Conservation (phyloP, 2,329 filamentous ascomycete genomes). For the Helotiales sp. region DNA sequence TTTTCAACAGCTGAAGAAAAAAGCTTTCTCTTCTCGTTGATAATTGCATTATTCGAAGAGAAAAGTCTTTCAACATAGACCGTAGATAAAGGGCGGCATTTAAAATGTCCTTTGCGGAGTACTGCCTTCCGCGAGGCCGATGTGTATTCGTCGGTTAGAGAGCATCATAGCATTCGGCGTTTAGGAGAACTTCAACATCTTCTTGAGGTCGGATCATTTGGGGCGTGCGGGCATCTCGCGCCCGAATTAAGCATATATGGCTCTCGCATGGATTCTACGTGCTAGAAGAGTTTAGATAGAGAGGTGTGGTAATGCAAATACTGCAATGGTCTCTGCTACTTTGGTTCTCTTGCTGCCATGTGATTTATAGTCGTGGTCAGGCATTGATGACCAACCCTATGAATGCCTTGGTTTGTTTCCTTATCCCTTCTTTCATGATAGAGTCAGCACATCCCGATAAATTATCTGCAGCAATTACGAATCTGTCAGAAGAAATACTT, state of each 20-base stretch:
- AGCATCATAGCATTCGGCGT: constrained; percentile 37
- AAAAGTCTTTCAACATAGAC: constrained; percentile 41
- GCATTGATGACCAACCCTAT: no score
- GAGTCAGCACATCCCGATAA: no score
- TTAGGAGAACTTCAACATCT: constrained; percentile 40
- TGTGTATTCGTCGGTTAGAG: constrained; percentile 25
- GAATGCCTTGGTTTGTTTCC: no score
- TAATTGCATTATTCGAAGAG: constrained; percentile 19
- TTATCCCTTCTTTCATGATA: no score
- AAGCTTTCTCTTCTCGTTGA: constrained; percentile 24
- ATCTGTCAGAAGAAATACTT: no score
- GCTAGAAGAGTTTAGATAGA: constrained; percentile 38
- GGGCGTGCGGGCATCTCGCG: background rate
- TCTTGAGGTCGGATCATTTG: constrained; percentile 28
- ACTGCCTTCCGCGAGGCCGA: constrained; percentile 4
- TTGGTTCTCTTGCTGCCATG: background rate
- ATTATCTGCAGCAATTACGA: no score
- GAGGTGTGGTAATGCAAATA: constrained; percentile 4
- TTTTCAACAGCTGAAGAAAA: constrained; percentile 9
- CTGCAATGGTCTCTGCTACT: background rate
- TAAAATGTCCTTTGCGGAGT: background rate
- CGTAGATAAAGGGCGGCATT: constrained; percentile 33
- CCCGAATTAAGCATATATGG: background rate
- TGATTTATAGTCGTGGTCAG: no score
- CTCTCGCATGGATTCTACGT: constrained; percentile 23